Evolutionary conservation across 768 basidiomycete genomes (phyloP), one percentile per base, ranked within the genome.

Genomic region (Omphalotus guepiniiformis): DNA sequence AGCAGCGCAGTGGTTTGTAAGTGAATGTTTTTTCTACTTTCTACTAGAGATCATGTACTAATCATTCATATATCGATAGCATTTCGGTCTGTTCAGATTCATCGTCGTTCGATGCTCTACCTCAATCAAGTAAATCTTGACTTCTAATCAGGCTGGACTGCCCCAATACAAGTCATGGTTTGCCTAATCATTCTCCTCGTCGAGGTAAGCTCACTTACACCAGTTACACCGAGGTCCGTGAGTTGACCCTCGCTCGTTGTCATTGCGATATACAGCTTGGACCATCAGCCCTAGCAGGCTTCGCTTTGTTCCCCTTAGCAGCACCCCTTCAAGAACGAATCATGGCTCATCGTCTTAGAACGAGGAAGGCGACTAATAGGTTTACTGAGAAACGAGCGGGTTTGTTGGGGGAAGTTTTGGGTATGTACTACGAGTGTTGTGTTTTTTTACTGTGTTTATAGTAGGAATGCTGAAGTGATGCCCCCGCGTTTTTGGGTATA

Each of bases 1-100:
- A 7, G 76, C 79, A 55, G 79, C 82, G 2, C 84, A 85, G 63
- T 88, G 83, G 83, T 84, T 85, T 71, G 78, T 80, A 56, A 75
- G 78, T 75, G 48, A 27, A 28, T 42, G 7, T 28, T 1, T 26
- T 26, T 28, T 49, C 13, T 50, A 13, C 22, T 36, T 12, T 6
- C 32, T 36, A 12, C 9, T 2, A n/a, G 18, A 32, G 15, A 21
- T 4, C 12, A 18, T 8, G 26, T 9, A 8, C 5, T 12, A n/a
- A 23, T n/a, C n/a, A 3, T 30, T 26, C 34, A 12, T 18, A 26
- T 15, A 7, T 5, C n/a, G 7, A 25, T 30, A 46, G 44, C 44
- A 46, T 27, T 46, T 32, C n/a, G 44, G 44, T 46, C 18, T 18
- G 44, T 25, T 26, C 3, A 6, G 8, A n/a, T n/a, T n/a, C n/a